Evolutionary conservation across 1,284 basidiomycete species (phyloP), one percentile per base, ranked within the genome.

Genomic region (Pisolithus thermaeus): DNA sequence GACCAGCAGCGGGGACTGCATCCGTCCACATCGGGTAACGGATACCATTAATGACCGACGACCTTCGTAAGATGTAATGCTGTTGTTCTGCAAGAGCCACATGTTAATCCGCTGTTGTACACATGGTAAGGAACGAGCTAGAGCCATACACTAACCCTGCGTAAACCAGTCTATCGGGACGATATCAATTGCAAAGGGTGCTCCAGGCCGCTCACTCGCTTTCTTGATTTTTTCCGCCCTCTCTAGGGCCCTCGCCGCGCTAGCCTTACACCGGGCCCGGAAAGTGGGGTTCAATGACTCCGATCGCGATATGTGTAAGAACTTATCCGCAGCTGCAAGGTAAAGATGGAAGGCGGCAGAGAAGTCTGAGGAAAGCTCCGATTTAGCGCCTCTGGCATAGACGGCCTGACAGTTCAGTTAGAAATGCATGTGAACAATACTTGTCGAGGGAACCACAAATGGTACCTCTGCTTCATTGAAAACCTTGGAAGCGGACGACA

Each of bases 141-240:
- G 32, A 35, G 12, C 5, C 32, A 25, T 12, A 39, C 49, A 51
- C 53, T 48, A 39, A 57, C 55, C 70, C 68, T 53, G 57, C 74
- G 73, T 69, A 41, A 68, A 65, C 43, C 75, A 73, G 55, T 62
- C 44, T 20, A 56, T 44, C 3, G 59, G 49, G 7, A 47, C 23
- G 1, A 46, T 9, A 22, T 52, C 42, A 22, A 49, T 43, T 28
- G 49, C 59, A 3, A 65, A 40, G 40, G 50, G 50, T 22, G 53
- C 44, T 18, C 56, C 56, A 0, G 58, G 56, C 5, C 46, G 78
- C 69, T 48, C 70, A 70, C 52, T 74, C 73, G 51, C 80, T 73
- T 70, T 69, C 70, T 92, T 93, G 65, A 96, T 90, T 70, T 87
- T 90, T 72, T 95, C 90, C 4, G 93, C 93, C 44, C 93, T 78